These are phyloP conservation scores for Phylloporus sp. DNA, from an alignment of 768 basidiomycete genomes.

Conservation along the genomic window DNA sequence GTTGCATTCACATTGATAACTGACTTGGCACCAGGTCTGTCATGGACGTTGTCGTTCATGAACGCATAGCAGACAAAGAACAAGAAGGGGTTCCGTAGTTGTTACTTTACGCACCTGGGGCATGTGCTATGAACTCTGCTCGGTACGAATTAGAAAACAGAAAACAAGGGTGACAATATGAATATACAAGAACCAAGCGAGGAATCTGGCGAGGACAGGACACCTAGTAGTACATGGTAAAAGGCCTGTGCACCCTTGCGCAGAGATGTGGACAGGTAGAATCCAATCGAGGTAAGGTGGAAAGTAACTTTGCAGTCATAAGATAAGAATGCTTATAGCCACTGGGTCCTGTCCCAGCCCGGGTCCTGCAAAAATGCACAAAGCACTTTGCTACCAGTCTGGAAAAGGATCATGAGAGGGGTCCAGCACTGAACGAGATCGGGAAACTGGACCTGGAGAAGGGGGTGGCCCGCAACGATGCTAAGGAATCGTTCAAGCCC, in stretches of 20 bases:
- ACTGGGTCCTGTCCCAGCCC: slow-evolving; percentile 80
- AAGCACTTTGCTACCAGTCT: slow-evolving; percentile 97
- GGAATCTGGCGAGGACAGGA: slow-evolving; percentile 10
- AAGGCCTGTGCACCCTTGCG: slow-evolving; percentile 9
- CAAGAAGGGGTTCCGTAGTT: slow-evolving; percentile 9
- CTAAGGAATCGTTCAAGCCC: slow-evolving; percentile 93
- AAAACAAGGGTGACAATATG: slow-evolving; percentile 8
- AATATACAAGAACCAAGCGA: slow-evolving; percentile 22
- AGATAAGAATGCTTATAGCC: slow-evolving; percentile 46
- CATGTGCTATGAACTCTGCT: slow-evolving; percentile 6
- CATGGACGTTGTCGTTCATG: slow-evolving; percentile 72
- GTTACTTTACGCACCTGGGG: slow-evolving; percentile 11
- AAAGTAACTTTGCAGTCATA: background rate
- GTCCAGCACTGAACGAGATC: background rate
- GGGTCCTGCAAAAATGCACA: slow-evolving; percentile 95
- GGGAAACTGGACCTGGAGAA: slow-evolving; percentile 71
- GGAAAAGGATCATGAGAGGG: slow-evolving; percentile 3
- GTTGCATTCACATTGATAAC: background rate
- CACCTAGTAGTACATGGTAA: slow-evolving; percentile 20
- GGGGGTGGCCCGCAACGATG: slow-evolving; percentile 94
- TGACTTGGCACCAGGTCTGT: slow-evolving; percentile 50
- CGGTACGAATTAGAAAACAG: slow-evolving; percentile 1
- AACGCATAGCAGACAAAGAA: slow-evolving; percentile 27
- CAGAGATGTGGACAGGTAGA: background rate
- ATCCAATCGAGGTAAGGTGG: slow-evolving; percentile 1